phyloP scores from a whole-genome alignment of 2,329 filamentous ascomycete genomes.

The Fusarium sororula region DNA sequence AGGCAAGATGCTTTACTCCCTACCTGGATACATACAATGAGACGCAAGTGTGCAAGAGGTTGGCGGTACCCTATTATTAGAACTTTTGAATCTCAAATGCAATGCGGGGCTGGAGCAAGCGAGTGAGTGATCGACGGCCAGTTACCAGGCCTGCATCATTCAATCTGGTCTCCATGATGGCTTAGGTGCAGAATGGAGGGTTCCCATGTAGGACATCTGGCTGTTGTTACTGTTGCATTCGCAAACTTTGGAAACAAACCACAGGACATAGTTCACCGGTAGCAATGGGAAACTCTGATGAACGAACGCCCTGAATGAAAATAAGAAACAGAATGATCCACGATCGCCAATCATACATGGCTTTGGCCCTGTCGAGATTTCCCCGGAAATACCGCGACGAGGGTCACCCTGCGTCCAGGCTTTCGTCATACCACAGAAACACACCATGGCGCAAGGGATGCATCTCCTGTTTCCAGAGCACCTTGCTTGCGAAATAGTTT shows the following conservation, averaged over 20 bases:
- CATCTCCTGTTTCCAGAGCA: slow-evolving; percentile 24
- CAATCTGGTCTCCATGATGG: not conserved
- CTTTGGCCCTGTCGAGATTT: slow-evolving; percentile 2
- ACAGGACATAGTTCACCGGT: not conserved
- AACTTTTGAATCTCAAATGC: not conserved
- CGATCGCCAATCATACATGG: slow-evolving; percentile 22
- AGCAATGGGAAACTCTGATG: not conserved
- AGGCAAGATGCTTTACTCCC: not conserved
- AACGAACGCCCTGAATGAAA: not conserved
- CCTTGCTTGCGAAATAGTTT: slow-evolving; percentile 11
- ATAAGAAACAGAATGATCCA: slow-evolving; percentile 13
- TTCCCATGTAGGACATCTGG: not conserved
- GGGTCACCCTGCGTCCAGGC: slow-evolving; percentile 28
- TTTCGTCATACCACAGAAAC: not conserved
- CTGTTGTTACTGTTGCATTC: not conserved
- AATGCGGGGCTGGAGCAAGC: slow-evolving; percentile 18
- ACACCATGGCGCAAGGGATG: not conserved
- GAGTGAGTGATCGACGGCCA: not conserved
- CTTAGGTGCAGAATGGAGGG: not conserved
- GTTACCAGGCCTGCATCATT: not conserved
- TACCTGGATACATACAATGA: slow-evolving; percentile 4
- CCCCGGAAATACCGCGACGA: slow-evolving; percentile 41
- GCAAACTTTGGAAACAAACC: not conserved
- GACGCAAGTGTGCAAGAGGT: slow-evolving; percentile 25
- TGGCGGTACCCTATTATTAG: slow-evolving; percentile 34